Evolutionary conservation across 257 asterid species (phyloP), one percentile per base, ranked within the genome.

Genomic region (Nicotiana otophora): DNA sequence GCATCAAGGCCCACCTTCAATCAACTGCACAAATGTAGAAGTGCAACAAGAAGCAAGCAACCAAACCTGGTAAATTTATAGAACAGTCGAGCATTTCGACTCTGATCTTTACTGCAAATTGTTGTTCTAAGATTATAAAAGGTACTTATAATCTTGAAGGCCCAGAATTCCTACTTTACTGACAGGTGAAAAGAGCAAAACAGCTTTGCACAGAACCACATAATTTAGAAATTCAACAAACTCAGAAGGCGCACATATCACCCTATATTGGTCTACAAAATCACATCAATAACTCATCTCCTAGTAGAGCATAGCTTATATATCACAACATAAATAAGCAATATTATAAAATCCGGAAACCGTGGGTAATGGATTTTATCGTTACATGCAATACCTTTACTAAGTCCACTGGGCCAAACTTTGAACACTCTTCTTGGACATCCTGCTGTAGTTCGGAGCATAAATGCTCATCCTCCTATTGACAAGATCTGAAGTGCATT

Each of bases 321-420:
- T 74, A 26, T 51, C 63, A 51, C 9, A 67, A 74, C 62, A 74
- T 26, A 51, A 48, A 48, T 74, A 74, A 51, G 62, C 62, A 51
- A 51, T 51, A 74, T 74, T 2, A 48, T 51, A 5, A 31, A 67
- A 33, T 15, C 26, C 75, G 16, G 58, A 12, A 33, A 46, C 48
- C 51, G 5, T 66, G 75, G 15, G 15, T 33, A 46, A 72, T 46
- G 23, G 14, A 23, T 72, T 42, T 48, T 4, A 74, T 51, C 63
- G 26, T 63, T 1, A 28, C 26, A 26, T 63, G 26, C 1, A 26
- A 61, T 88, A 95, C 99, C 97, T 91, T 95, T 77, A 95, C 90
- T n/a, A 85, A 84, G 82, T 95, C 99, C 85, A 93, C 79, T n/a
- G 92, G 97, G 55, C 99, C 98, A 83, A 93, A 89, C 90, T 93